A percentile compares a stretch with the other conserved stretches of the same genome.
Conservation (phyloP, 2,329 filamentous ascomycete species). For the Saccharata proteae region DNA sequence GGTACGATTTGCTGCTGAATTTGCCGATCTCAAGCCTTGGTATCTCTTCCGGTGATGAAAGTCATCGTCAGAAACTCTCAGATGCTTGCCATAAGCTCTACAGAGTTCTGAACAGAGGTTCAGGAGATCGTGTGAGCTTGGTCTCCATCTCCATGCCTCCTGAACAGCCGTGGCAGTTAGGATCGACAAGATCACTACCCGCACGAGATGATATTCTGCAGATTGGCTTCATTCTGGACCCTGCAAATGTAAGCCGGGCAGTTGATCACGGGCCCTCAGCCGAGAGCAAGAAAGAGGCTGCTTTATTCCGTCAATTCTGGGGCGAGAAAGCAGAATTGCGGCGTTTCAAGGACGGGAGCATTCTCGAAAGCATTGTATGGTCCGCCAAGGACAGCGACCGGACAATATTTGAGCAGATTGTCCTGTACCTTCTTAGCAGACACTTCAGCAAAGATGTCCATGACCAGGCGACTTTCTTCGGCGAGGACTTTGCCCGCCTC, state of each 20-base stretch:
- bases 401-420: conserved; percentile 68
- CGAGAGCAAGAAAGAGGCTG: conserved; percentile 73
- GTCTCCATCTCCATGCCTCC: conserved; percentile 33
- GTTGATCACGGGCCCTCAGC: conserved; percentile 83
- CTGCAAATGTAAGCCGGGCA: conserved; percentile 57
- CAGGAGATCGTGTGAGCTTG: conserved; percentile 61
- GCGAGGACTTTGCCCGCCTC: conserved; percentile 34
- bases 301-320: conserved; percentile 83
- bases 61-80: conserved; percentile 17
- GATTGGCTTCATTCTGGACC: conserved; percentile 61
- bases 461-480: conserved; percentile 34
- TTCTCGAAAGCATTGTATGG: conserved; percentile 88
- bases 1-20: conserved; percentile 42
- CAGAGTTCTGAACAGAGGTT: conserved; percentile 53
- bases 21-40: conserved; percentile 24
- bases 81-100: conserved; percentile 47
- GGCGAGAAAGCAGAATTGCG: conserved; percentile 85
- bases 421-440: conserved; percentile 55
- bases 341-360: conserved; percentile 89
- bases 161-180: conserved; percentile 24
- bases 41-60: conserved; percentile 14
- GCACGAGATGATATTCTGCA: conserved; percentile 32
- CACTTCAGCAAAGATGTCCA: conserved; percentile 53
- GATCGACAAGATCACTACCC: conserved; percentile 14
- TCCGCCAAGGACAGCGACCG: conserved; percentile 43